Evolutionary conservation across 2,329 filamentous ascomycete genomes (phyloP).

Genomic region (Thielaviopsis ethacetica): DNA sequence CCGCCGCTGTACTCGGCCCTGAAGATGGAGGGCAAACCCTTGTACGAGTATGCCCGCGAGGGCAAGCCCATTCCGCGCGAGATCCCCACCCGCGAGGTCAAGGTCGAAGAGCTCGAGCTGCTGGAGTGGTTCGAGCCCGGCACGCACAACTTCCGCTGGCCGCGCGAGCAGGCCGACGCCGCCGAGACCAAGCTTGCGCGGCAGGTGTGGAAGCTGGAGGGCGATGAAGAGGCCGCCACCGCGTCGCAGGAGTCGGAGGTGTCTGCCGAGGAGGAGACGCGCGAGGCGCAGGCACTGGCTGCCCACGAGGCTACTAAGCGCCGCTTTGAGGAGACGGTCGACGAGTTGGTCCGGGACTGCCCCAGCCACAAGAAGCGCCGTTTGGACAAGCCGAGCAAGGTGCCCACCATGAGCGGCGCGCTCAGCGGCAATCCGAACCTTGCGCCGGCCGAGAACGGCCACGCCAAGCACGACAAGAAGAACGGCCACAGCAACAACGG

Average conservation of each 20-base stretch:
- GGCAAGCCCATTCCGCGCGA: conserved; percentile 74
- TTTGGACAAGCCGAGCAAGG: conserved; percentile 17
- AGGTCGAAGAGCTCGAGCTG: conserved; percentile 61
- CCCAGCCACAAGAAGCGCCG: conserved; percentile 15
- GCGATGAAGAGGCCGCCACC: conserved; percentile 29
- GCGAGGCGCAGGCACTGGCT: conserved; percentile 36
- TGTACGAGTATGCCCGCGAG: conserved; percentile 91
- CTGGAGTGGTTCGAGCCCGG: conserved; percentile 75
- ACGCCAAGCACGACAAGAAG: background rate
- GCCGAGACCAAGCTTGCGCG: conserved; percentile 64
- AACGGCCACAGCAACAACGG: background rate
- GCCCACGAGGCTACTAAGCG: conserved; percentile 41
- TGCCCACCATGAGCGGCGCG: conserved; percentile 11
- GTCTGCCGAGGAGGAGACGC: conserved; percentile 35
- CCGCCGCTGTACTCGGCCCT: conserved; percentile 88
- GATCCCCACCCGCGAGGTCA: conserved; percentile 65
- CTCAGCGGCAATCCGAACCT: conserved; percentile 5
- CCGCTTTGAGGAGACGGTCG: conserved; percentile 40
- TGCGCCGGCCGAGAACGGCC: background rate
- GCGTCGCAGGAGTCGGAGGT: conserved; percentile 26
- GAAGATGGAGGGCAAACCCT: conserved; percentile 80
- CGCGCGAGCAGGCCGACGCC: conserved; percentile 57
- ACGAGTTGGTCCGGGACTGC: conserved; percentile 37
- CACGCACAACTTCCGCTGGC: conserved; percentile 64
- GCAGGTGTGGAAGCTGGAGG: conserved; percentile 49